A percentile compares a stretch with the other conserved stretches of the same genome.
Evolutionary conservation across 2,329 filamentous ascomycete genomes (phyloP).

Genomic region (Colletotrichum spaethianum): DNA sequence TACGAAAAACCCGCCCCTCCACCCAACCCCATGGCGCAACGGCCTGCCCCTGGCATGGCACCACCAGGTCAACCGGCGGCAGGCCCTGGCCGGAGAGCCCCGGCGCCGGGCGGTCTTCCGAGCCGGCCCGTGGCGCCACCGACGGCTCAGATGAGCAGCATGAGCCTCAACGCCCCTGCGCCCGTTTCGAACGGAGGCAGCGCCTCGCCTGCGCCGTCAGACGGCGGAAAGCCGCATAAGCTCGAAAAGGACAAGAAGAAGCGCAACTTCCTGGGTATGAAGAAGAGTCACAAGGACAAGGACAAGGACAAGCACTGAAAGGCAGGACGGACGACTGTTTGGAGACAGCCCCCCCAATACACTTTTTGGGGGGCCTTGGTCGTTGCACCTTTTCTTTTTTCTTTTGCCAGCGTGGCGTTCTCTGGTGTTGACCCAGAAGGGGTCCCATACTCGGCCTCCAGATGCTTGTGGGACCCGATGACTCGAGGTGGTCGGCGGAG

Average conservation of each 20-base stretch:
- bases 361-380: background rate
- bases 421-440: slow-evolving; percentile 17
- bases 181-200: slow-evolving; percentile 29
- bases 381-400: background rate
- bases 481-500: background rate
- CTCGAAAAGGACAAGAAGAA: slow-evolving; percentile 75
- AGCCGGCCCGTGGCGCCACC: slow-evolving; percentile 60
- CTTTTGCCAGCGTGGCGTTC: slow-evolving; percentile 30
- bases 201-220: slow-evolving; percentile 45
- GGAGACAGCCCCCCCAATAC: background rate
- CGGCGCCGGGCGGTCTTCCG: slow-evolving; percentile 51
- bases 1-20: slow-evolving; percentile 79
- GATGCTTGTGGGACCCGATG: background rate
- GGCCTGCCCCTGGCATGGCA: slow-evolving; percentile 47
- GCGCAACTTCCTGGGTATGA: slow-evolving; percentile 70
- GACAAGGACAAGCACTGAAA: slow-evolving; percentile 13
- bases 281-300: slow-evolving; percentile 61
- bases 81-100: slow-evolving; percentile 46
- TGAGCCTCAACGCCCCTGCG: slow-evolving; percentile 62
- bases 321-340: background rate
- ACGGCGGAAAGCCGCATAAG: slow-evolving; percentile 63
- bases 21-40: slow-evolving; percentile 55
- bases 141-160: slow-evolving; percentile 67
- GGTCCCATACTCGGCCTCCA: background rate
- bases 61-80: slow-evolving; percentile 42